These are phyloP conservation scores for Parietichytrium sp. DNA, from an alignment of 108 stramenopile species.

Conservation along the genomic window DNA sequence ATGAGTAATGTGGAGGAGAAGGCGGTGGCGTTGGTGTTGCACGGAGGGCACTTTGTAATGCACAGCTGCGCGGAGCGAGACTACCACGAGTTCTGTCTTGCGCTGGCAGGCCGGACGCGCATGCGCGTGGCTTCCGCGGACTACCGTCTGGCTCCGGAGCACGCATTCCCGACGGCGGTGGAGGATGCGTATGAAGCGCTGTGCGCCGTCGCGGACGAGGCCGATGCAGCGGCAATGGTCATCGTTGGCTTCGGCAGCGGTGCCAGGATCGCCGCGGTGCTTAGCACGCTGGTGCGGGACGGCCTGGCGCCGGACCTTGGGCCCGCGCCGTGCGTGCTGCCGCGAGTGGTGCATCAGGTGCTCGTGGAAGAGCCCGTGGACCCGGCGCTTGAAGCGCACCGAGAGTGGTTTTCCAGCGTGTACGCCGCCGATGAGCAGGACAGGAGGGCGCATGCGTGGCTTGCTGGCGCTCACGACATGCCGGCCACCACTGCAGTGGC, in stretches of 20 bases:
- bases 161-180: not conserved
- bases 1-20: too few species aligned
- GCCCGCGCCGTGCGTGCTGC: too few species aligned
- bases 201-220: not conserved
- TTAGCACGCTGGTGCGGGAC: constrained; percentile 14
- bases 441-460: not conserved
- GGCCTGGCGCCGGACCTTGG: too few species aligned
- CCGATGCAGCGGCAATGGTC: not conserved
- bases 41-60: not conserved
- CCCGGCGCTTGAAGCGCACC: not conserved
- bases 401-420: not conserved
- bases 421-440: not conserved
- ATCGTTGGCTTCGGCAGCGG: not conserved
- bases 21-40: not conserved
- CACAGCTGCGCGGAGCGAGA: not conserved
- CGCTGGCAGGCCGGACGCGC: not conserved
- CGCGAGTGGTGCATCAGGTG: too few species aligned
- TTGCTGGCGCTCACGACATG: constrained; percentile 5
- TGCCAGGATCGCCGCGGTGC: not conserved
- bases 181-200: not conserved
- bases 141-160: not conserved
- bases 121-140: not conserved
- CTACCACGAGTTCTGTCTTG: not conserved
- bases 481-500: not conserved
- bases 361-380: not conserved